A percentile compares a stretch with the other conserved stretches of the same genome.
Conservation (phyloP, 495 filamentous ascomycete species). For the Acidiella bohemica region DNA sequence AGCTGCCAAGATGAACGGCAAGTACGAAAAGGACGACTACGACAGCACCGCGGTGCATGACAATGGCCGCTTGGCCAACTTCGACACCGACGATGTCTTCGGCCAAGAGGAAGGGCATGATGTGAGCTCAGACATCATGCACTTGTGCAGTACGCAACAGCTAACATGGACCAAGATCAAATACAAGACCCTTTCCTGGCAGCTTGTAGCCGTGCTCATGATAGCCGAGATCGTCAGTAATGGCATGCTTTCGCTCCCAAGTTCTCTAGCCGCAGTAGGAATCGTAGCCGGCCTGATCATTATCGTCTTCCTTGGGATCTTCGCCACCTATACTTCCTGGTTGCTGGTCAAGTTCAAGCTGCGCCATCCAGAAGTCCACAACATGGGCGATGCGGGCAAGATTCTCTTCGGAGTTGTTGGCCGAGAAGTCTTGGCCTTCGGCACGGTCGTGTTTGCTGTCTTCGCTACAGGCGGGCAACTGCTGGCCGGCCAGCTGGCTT, state of each 20-base stretch:
- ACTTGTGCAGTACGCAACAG: background rate
- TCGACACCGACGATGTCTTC: conserved; percentile 23
- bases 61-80: conserved; percentile 3
- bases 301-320: conserved; percentile 24
- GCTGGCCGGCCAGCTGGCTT: conserved; percentile 31
- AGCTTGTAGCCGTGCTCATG: conserved; percentile 42
- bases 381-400: conserved; percentile 26
- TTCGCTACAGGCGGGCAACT: conserved; percentile 34
- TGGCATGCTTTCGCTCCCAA: conserved; percentile 46
- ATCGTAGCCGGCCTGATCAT: conserved; percentile 39
- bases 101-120: conserved; percentile 26
- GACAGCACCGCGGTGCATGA: conserved; percentile 1
- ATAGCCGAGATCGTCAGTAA: conserved; percentile 50
- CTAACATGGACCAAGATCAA: conserved; percentile 30
- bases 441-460: conserved; percentile 29
- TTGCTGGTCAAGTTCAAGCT: conserved; percentile 35
- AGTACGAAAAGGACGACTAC: conserved; percentile 9
- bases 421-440: conserved; percentile 24
- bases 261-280: conserved; percentile 41
- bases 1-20: conserved; percentile 4
- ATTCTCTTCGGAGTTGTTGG: conserved; percentile 27
- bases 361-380: conserved; percentile 32
- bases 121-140: too few species aligned
- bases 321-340: conserved; percentile 30
- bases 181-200: conserved; percentile 47